Evolutionary conservation across 805 yeast species (phyloP), one percentile per base, ranked within the genome.

Genomic region (Phaffomyces thermotolerans): DNA sequence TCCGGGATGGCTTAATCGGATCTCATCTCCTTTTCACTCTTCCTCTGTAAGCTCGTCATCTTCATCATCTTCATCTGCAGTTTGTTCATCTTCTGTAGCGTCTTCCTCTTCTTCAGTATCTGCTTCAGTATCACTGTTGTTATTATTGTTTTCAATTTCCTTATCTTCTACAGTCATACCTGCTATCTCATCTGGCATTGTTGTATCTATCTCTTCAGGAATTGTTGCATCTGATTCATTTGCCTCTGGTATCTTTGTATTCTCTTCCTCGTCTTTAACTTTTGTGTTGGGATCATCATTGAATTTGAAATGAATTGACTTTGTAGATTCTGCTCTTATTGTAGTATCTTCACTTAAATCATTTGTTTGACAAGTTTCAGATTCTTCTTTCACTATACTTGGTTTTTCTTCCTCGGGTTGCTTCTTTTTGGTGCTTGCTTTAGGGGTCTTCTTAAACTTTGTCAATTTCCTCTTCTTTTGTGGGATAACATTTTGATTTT

Each of bases 261-360:
- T 8, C 10, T 27, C 7, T 3, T 4, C 17, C 12, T 30, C 25
- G 10, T 38, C 34, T 15, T 37, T 15, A 4, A 18, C 36, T 22
- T 10, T 14, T 6, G 17, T 35, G 12, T 8, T 12, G 13, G 29
- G 29, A 12, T 31, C 10, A 31, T 15, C 18, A 2, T 36, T 35
- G 34, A 47, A 43, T 29, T 45, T 25, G 44, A 48, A 44, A 34
- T 41, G 46, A 4, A 41, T 27, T 7, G 52, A 49, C n/a, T 42
- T 13, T 23, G 31, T 34, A 8, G 32, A 12, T 20, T 20, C 30
- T 5, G 44, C 45, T 18, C 40, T 35, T 4, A 27, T 34, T 22
- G 43, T 30, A 17, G 20, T 15, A 5, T 10, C 24, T 8, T 35
- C 38, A 27, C 25, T 10, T n/a, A 20, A 22, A 10, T 20, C 22